Percentiles rank a stretch among this genome's conserved stretches.
Evolutionary conservation across 768 basidiomycete genomes (phyloP).

Genomic region (Hericium coralloides): DNA sequence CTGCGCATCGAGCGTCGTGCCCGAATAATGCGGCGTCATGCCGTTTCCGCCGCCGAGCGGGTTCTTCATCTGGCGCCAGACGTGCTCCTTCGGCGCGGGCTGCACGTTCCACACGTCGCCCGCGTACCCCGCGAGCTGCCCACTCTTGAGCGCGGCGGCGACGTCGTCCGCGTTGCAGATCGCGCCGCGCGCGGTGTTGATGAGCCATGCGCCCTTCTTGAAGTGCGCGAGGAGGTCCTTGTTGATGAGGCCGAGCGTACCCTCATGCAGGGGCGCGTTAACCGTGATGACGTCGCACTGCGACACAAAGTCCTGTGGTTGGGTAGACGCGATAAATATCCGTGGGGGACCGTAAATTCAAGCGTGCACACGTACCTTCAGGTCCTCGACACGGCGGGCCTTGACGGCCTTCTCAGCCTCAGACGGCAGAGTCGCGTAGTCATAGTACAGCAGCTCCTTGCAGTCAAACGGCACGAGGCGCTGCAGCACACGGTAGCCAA

Average conservation of each 20-base stretch:
- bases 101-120: constrained; percentile 28
- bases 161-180: constrained; percentile 32
- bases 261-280: constrained; percentile 58
- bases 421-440: constrained; percentile 23
- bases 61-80: constrained; percentile 33
- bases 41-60: constrained; percentile 33
- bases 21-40: constrained; percentile 30
- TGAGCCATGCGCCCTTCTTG: constrained; percentile 34
- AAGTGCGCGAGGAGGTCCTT: constrained; percentile 31
- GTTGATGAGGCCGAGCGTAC: constrained; percentile 32
- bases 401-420: constrained; percentile 24
- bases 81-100: constrained; percentile 34
- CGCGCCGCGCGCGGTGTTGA: constrained; percentile 39
- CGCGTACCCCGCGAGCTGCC: constrained; percentile 26
- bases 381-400: constrained; percentile 30
- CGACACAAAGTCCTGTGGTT: constrained; percentile 4
- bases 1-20: constrained; percentile 39
- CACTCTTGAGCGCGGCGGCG: constrained; percentile 29
- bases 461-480: constrained; percentile 24
- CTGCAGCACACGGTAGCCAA: constrained; percentile 31
- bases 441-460: constrained; percentile 39
- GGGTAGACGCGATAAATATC: not conserved
- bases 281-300: constrained; percentile 26
- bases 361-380: constrained; percentile 8
- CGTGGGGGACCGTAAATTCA: too few species aligned